Evolutionary conservation across 176 grass and related monocot genomes (phyloP), one percentile per base, ranked within the genome.

Genomic region (Coix lacrymajobi): DNA sequence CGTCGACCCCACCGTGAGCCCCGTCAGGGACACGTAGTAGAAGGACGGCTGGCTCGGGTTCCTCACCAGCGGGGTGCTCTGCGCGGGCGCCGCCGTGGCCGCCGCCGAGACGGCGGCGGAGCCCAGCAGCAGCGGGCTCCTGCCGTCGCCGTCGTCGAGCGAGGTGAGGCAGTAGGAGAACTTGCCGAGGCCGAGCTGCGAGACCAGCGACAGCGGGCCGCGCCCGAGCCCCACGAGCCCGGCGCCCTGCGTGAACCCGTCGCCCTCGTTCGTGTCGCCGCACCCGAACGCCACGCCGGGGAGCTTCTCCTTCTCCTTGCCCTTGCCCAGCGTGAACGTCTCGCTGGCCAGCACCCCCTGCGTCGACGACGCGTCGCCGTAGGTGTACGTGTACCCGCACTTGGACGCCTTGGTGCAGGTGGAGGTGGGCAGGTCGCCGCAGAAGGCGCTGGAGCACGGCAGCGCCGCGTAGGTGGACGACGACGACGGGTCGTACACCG

Each of bases 131-230:
- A 94, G 88, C 9, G 79, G 92, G 90, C 92, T 92, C 29, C 40
- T 88, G 29, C 62, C 75, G 51, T 30, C 73, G 37, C 85, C 62
- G 73, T 78, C 90, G 34, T 89, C 86, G 9, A 97, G 72, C 20
- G 94, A 88, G 82, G 92, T 92, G 85, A 97, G 90, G 75, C 94
- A 97, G 84, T 97, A 94, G 58, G 94, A 97, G 92, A 97, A 97
- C 83, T 83, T 91, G 2, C 67, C 57, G 16, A 87, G 66, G 8
- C 78, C 84, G 71, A 97, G 78, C 86, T 97, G 88, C 10, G 95
- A 85, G 11, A 88, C 54, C 7, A 97, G 68, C 3, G 92, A 94
- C 1, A 94, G 89, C 1, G 83, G 78, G 0, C 92, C 90, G 6
- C 81, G 85, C 24, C 95, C 95, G 16, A 97, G 88, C 26, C 90